Base-by-base conservation (phyloP, 225 moss, liverwort and hornwort species). In the Pleurozium schreberi region DNA sequence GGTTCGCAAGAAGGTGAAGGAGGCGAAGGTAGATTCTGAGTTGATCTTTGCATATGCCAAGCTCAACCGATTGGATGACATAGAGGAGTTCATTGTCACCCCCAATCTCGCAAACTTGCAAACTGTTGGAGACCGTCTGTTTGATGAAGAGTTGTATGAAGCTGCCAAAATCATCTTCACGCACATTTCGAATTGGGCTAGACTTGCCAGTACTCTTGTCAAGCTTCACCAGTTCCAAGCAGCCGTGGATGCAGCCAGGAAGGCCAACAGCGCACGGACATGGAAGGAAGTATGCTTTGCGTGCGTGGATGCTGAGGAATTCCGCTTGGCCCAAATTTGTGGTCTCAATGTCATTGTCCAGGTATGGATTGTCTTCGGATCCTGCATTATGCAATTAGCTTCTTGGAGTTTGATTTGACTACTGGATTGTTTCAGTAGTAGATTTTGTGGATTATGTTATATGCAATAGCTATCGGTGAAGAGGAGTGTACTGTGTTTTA, bases 201-300 rank as follows among this genome's bases (percentile, higher is more conserved):
- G 95, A 75, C 94, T 95, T 91, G 95, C 95, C 52, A 95, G 95
- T 82, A 95, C 93, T 50, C 93, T 95, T 87, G 95, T 95, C 75
- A 95, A 95, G 88, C 93, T 95, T 88, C 91, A 89, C 75, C 95
- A 95, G 87, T 95, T 93, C 86, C 95, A 95, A 90, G 95, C 94
- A 68, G 95, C 95, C n/a, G 95, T 95, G 79, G 95, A 95, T 91
- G 95, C 95, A 86, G 95, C 95, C 70, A 92, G 94, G 87, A 95
- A 95, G 83, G 95, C 95, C 40, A 95, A 95, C 83, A 95, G 94
- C 63, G 92, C 95, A 50, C 89, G 92, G 83, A 95, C 95, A 40
- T 95, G 95, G 95, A 95, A 93, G 91, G 94, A 95, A 94, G 95
- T 95, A 33, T 95, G 95, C 88, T 95, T 95, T 88, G 95, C 95